These are phyloP conservation scores for Raffaelea deltoideospora DNA, from an alignment of 2,329 filamentous ascomycete species.

Conservation along the genomic window DNA sequence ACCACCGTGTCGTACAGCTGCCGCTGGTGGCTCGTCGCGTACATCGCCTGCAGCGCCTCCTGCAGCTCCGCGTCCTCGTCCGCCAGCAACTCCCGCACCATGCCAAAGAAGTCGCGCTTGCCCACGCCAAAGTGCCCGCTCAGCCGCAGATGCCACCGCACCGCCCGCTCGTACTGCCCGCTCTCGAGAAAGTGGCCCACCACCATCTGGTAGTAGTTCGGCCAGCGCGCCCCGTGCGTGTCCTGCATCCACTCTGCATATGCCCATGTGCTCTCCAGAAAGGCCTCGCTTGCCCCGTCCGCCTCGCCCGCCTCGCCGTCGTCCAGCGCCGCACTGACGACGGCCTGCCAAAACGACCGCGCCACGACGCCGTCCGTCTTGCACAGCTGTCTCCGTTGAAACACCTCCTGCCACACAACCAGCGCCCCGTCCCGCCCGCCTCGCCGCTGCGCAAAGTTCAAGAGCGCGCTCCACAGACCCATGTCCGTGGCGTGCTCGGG, in stretches of 20 bases:
- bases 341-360: constrained; percentile 14
- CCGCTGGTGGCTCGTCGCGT: constrained; percentile 26
- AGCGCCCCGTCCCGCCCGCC: constrained; percentile 11
- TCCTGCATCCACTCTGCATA: constrained; percentile 28
- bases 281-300: too few species aligned
- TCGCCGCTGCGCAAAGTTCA: constrained; percentile 15
- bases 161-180: constrained; percentile 20
- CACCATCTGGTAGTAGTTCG: constrained; percentile 31
- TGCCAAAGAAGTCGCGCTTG: constrained; percentile 22
- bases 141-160: constrained; percentile 33
- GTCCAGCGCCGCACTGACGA: constrained; percentile 19
- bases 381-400: constrained; percentile 10
- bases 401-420: constrained; percentile 14
- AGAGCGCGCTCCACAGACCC: constrained; percentile 16
- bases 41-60: constrained; percentile 27
- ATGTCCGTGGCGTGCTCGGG: constrained; percentile 14
- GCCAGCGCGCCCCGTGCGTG: constrained; percentile 27
- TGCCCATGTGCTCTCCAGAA: constrained; percentile 19
- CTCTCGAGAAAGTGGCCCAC: constrained; percentile 26
- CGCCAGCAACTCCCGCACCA: constrained; percentile 15
- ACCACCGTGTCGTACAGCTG: constrained; percentile 34
- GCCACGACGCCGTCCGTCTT: constrained; percentile 13
- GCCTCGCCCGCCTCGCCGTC: too few species aligned
- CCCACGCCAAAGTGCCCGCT: constrained; percentile 26
- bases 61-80: constrained; percentile 22